A percentile compares a stretch with the other conserved stretches of the same genome.
Evolutionary conservation across 2,329 filamentous ascomycete genomes (phyloP).

Genomic region (Verticillium tricorpus): DNA sequence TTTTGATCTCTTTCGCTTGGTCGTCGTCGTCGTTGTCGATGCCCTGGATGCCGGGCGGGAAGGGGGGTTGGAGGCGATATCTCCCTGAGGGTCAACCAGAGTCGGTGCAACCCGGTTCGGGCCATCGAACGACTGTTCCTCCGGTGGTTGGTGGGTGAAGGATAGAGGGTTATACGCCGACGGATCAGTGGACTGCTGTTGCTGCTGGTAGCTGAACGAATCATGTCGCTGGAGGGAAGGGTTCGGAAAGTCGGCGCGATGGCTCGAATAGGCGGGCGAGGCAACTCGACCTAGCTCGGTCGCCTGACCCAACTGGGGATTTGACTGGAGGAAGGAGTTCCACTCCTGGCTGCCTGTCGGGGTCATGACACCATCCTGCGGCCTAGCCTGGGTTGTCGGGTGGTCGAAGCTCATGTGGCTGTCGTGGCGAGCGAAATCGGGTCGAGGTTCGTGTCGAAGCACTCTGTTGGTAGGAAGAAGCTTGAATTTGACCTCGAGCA

Average conservation of each 20-base stretch:
- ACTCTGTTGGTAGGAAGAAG: slow-evolving; percentile 71
- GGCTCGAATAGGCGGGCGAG: slow-evolving; percentile 24
- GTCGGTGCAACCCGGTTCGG: slow-evolving; percentile 29
- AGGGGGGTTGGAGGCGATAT: slow-evolving; percentile 31
- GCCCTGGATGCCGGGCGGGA: slow-evolving; percentile 59
- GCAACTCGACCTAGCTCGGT: no score
- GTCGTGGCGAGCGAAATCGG: slow-evolving; percentile 9
- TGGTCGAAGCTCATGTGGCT: slow-evolving; percentile 10
- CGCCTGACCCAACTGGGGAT: slow-evolving; percentile 46
- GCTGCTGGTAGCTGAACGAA: slow-evolving; percentile 4
- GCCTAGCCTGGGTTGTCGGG: slow-evolving; percentile 11
- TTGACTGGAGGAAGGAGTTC: slow-evolving; percentile 71
- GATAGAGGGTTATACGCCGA: background rate
- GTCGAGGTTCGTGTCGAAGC: slow-evolving; percentile 20
- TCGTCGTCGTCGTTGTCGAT: slow-evolving; percentile 37
- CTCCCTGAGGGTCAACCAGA: slow-evolving; percentile 18
- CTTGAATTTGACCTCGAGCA: slow-evolving; percentile 86
- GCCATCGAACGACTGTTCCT: slow-evolving; percentile 19
- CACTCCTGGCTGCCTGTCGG: slow-evolving; percentile 68
- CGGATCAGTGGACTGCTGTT: background rate
- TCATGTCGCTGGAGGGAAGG: slow-evolving; percentile 3
- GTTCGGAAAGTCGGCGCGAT: slow-evolving; percentile 8
- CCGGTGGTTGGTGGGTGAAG: background rate
- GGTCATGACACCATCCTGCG: slow-evolving; percentile 31
- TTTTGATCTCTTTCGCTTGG: slow-evolving; percentile 18